Evolutionary conservation across 106 monocot genomes (phyloP), one percentile per base, ranked within the genome.

Genomic region (Platanthera guangdongensis): DNA sequence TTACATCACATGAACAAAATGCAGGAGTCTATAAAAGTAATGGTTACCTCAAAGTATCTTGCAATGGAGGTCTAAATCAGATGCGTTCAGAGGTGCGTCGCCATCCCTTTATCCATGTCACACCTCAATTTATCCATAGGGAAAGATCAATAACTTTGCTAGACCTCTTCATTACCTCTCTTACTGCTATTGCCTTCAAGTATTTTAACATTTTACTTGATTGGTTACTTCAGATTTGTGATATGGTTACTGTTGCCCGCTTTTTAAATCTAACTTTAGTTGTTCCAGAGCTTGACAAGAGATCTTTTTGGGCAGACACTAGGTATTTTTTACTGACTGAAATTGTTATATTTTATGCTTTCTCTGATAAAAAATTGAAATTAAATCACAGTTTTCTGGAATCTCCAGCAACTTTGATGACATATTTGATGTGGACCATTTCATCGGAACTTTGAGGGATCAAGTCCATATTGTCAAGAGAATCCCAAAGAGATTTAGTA

Each of bases 11-110:
- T 70, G 18, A 70, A 70, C 65, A 48, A 46, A 46, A 70, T 85
- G 80, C 85, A 97, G 93, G 96, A 88, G 81, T 83, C 18, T 97
- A 97, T 80, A 84, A 60, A 30, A 93, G 85, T 67, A 97, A 93
- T 83, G 96, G 96, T 22, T 91, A 81, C 85, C 87, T 97, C 75
- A 87, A 85, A 85, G 81, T 93, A 79, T 93, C 89, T 75, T 97
- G 93, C 76, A 97, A 97, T 83, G 96, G 96, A 77, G 96, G 96
- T 16, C 80, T 97, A 71, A 97, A 97, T 82, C 96, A 97, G 76
- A 93, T 97, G 96, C 93, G 95, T 50, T 76, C 95, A 68, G 95
- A 90, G 79, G 95, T 95, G 30, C 52, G 87, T 88, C 74, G 14
- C 72, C 73, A 62, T 65, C 68, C 62, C 7, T 51, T 47, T 46